Evolutionary conservation across 257 asterid species (phyloP).

Genomic region (Ballota nigra): DNA sequence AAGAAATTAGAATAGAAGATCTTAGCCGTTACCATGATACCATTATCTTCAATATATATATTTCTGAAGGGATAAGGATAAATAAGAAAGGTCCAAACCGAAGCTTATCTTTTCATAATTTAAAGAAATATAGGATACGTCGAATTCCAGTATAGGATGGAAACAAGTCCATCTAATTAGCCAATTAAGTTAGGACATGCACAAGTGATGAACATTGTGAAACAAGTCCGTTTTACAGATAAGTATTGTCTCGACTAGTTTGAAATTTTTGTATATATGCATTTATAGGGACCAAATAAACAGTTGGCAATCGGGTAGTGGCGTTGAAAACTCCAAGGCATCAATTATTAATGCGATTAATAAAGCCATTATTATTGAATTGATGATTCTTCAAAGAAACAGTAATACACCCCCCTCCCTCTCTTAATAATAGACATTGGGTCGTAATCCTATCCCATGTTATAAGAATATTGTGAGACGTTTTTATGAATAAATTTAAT

Average conservation of each 20-base stretch:
- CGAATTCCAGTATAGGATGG: background rate
- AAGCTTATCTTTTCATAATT: background rate
- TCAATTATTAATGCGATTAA: background rate
- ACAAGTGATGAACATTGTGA: background rate
- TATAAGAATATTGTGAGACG: too few species aligned
- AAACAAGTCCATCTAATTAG: background rate
- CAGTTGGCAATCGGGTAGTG: constrained; percentile 7
- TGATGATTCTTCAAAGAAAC: background rate
- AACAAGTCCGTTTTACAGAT: background rate
- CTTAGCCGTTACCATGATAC: too few species aligned
- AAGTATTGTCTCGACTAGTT: background rate
- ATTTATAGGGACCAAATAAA: background rate
- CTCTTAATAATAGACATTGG: too few species aligned
- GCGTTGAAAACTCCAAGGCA: constrained; percentile 15
- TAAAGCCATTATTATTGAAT: background rate
- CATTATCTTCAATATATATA: too few species aligned
- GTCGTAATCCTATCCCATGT: too few species aligned
- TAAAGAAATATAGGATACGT: background rate
- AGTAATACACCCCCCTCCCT: background rate
- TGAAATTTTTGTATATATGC: background rate
- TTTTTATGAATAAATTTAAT: too few species aligned
- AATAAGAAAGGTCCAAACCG: background rate
- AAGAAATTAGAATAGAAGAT: too few species aligned
- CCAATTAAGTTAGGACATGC: constrained; percentile 1
- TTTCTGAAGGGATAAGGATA: too few species aligned